A percentile compares a stretch with the other conserved stretches of the same genome.
Conservation (phyloP, 1,139 yeast genomes). For the Debaryomycetaceae sp. region DNA sequence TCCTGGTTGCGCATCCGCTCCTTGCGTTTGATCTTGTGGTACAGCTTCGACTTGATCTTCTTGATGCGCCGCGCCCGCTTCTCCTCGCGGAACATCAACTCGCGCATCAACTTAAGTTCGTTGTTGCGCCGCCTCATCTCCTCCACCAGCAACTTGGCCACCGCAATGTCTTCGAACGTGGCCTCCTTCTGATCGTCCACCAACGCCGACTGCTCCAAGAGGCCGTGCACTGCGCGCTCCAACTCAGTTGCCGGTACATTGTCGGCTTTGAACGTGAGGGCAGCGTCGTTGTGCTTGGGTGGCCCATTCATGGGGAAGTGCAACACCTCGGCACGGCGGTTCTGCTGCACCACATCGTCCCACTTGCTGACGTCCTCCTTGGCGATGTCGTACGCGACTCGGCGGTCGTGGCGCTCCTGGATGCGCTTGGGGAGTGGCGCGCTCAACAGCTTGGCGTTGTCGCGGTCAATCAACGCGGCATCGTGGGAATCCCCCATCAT, state of each 20-base stretch:
- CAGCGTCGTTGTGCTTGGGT: conserved; percentile 41
- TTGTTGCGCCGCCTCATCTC: conserved; percentile 75
- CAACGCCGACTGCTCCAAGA: conserved; percentile 63
- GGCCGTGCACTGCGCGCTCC: conserved; percentile 59
- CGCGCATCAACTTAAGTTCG: conserved; percentile 89
- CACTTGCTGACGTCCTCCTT: conserved; percentile 84
- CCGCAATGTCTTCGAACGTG: conserved; percentile 80
- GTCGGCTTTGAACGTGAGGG: conserved; percentile 50
- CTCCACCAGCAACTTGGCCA: conserved; percentile 76
- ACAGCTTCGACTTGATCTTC: conserved; percentile 90
- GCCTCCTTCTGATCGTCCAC: conserved; percentile 73
- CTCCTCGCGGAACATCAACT: conserved; percentile 93
- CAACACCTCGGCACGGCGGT: conserved; percentile 80
- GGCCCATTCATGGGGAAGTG: conserved; percentile 65
- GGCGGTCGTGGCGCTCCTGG: conserved; percentile 80
- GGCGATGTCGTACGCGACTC: conserved; percentile 86
- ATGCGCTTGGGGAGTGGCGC: conserved; percentile 85
- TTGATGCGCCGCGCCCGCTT: conserved; percentile 84
- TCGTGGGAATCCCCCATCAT: conserved; percentile 56
- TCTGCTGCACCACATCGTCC: conserved; percentile 76
- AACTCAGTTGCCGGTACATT: conserved; percentile 54
- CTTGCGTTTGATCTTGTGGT: conserved; percentile 80
- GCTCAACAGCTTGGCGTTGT: conserved; percentile 47
- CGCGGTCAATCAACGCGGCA: conserved; percentile 49
- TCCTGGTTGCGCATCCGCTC: conserved; percentile 70